Evolutionary conservation across 305 asterid species (phyloP).

Genomic region (Fraxinus paxiana): DNA sequence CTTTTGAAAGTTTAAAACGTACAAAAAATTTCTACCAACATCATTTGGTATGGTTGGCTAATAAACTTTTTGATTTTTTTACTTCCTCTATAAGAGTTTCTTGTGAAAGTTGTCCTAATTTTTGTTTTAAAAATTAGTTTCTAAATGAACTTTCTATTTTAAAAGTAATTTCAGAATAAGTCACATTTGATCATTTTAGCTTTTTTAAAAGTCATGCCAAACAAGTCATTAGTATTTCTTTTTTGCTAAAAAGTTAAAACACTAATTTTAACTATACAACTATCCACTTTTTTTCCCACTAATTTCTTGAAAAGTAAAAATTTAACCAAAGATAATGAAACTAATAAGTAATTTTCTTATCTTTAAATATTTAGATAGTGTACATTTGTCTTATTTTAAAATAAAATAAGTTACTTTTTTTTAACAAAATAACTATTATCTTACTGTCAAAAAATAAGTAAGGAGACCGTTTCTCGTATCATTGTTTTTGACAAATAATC

Average conservation of each 20-base stretch:
- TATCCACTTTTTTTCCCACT: background rate
- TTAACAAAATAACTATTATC: background rate
- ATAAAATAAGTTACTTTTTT: background rate
- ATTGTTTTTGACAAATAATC: background rate
- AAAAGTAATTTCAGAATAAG: too few species aligned
- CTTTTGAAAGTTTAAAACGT: background rate
- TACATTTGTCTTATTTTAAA: background rate
- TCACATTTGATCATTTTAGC: too few species aligned
- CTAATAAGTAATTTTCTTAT: background rate
- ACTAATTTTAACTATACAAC: background rate
- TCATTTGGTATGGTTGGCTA: background rate
- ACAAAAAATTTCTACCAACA: background rate
- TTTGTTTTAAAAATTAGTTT: too few species aligned
- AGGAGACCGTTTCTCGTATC: background rate
- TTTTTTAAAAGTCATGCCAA: too few species aligned
- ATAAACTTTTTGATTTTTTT: too few species aligned
- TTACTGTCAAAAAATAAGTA: background rate
- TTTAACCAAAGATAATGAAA: background rate
- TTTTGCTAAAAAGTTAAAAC: background rate
- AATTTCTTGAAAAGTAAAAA: background rate
- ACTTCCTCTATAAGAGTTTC: too few species aligned
- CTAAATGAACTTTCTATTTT: too few species aligned
- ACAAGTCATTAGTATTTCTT: too few species aligned
- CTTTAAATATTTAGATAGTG: background rate
- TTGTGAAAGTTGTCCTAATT: too few species aligned